A percentile compares a stretch with the other conserved stretches of the same genome.
phyloP scores from a whole-genome alignment of 2,329 filamentous ascomycete species.

The Aspergillus sojae region DNA sequence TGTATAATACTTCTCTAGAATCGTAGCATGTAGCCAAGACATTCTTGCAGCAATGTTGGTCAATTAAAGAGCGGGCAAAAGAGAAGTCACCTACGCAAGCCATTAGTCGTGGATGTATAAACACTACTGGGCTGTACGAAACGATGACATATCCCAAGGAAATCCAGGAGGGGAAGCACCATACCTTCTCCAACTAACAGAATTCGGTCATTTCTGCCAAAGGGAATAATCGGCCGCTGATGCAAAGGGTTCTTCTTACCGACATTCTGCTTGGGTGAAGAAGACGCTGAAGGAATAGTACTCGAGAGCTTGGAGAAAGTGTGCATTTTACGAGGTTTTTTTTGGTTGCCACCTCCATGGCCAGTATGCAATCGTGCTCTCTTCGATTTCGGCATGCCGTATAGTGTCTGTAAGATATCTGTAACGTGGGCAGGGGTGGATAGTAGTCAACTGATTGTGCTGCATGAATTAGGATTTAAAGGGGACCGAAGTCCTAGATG shows the following conservation, averaged over 20 bases:
- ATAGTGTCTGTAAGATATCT: not conserved
- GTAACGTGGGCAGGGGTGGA: not conserved
- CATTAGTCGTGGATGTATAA: conserved; percentile 1
- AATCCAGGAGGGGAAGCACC: conserved; percentile 13
- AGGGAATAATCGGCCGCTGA: conserved; percentile 41
- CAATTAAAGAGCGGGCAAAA: conserved; percentile 48
- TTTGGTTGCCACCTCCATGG: conserved; percentile 8
- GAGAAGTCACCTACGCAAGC: conserved; percentile 49
- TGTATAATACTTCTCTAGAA: conserved; percentile 52
- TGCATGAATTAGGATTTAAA: not conserved
- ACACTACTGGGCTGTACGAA: not conserved
- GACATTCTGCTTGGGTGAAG: not conserved
- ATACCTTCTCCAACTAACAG: conserved; percentile 50
- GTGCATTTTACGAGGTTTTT: conserved; percentile 31
- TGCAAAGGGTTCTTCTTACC: conserved; percentile 21
- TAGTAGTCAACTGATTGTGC: not conserved
- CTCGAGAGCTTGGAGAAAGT: conserved; percentile 31
- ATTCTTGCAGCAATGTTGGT: conserved; percentile 43
- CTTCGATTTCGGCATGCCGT: conserved; percentile 29
- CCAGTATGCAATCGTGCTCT: conserved; percentile 16
- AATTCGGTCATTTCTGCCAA: conserved; percentile 44
- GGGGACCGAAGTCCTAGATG: not conserved
- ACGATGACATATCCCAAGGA: not conserved
- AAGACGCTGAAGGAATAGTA: conserved; percentile 2
- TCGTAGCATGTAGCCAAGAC: conserved; percentile 51